Conservation (phyloP, 129 eudicot genomes). For the carrot (Daucus carota) region DNA sequence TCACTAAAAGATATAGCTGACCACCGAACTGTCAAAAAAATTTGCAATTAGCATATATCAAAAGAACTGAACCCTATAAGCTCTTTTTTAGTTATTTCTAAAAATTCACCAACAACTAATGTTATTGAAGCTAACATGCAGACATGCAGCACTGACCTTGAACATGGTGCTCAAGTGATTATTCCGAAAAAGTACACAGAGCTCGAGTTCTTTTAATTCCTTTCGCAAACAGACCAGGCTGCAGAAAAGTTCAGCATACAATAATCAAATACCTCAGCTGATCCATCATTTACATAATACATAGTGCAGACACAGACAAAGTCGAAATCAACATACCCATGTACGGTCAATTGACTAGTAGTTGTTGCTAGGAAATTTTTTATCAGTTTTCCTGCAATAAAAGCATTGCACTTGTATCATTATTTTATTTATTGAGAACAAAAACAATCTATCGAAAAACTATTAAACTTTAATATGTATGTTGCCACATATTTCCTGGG, state of each 20-base stretch:
- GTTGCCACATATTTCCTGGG: too few species aligned
- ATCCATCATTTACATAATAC: neutral
- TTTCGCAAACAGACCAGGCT: constrained; percentile 75
- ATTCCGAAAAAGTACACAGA: constrained; percentile 90
- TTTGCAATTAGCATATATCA: neutral
- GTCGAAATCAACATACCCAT: constrained; percentile 43
- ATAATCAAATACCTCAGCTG: neutral
- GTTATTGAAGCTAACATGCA: neutral
- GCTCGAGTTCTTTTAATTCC: constrained; percentile 71
- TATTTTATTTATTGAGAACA: too few species aligned
- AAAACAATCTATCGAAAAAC: too few species aligned
- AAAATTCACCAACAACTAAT: neutral
- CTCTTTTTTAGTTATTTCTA: too few species aligned
- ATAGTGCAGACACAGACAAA: neutral
- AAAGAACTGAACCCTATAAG: neutral
- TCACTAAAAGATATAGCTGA: constrained; percentile 64
- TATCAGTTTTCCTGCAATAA: too few species aligned
- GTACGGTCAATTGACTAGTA: constrained; percentile 77
- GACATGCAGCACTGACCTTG: constrained; percentile 50
- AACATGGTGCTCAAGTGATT: constrained; percentile 98
- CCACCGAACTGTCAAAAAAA: constrained; percentile 57
- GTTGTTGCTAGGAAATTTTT: constrained; percentile 53
- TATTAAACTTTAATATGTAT: too few species aligned
- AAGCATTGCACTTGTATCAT: too few species aligned
- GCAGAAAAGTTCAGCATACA: constrained; percentile 23